phyloP scores from a whole-genome alignment of 805 yeast genomes.

The Suhomyces vadensis region DNA sequence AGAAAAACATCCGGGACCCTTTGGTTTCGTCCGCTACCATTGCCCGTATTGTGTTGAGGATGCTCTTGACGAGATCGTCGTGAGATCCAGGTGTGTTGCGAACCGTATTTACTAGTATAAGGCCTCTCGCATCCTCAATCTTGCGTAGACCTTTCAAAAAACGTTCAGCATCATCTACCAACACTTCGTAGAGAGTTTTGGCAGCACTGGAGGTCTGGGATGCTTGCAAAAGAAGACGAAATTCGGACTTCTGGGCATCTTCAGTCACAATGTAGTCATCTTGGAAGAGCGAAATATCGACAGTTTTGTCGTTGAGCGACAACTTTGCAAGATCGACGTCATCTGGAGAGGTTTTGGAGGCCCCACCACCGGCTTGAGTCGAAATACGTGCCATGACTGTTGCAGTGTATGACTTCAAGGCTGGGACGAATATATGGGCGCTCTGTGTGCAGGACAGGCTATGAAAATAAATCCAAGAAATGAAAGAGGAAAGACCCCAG shows the following conservation, averaged over 20 bases:
- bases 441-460: no score
- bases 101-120: slow-evolving; percentile 17
- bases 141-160: slow-evolving; percentile 17
- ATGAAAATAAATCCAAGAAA: no score
- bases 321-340: not conserved
- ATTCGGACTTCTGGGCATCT: not conserved
- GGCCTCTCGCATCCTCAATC: slow-evolving; percentile 17
- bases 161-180: slow-evolving; percentile 17
- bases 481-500: no score
- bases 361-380: no score
- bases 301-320: not conserved
- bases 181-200: slow-evolving; percentile 15
- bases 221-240: not conserved
- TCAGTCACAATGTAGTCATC: not conserved
- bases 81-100: not conserved
- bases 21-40: slow-evolving; percentile 1
- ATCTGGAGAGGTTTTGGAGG: not conserved
- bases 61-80: slow-evolving; percentile 6
- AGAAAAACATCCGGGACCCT: slow-evolving; percentile 11
- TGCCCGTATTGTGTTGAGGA: slow-evolving; percentile 10
- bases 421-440: no score
- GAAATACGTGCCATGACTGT: no score
- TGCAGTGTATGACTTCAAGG: no score
- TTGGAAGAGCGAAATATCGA: not conserved
- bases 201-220: slow-evolving; percentile 8